Evolutionary conservation across 257 asterid species (phyloP).

Genomic region (Verbascum thapsus): DNA sequence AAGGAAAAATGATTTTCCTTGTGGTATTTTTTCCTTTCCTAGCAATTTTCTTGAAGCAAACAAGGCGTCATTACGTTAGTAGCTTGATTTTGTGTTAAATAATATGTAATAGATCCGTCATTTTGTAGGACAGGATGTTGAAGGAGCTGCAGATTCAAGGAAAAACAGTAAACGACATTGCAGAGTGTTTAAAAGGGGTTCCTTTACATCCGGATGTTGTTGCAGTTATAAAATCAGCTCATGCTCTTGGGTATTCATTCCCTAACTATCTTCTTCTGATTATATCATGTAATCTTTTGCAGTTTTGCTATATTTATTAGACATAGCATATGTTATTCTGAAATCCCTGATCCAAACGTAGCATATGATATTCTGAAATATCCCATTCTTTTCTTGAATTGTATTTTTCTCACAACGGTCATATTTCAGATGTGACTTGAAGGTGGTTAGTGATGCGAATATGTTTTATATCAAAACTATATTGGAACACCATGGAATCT

Average conservation of each 20-base stretch:
- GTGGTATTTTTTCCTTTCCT: too few relatives aligned
- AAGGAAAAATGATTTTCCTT: too few relatives aligned
- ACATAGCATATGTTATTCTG: too few relatives aligned
- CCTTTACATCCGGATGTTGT: conserved; percentile 59
- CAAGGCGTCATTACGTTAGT: too few relatives aligned
- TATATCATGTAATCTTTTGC: too few relatives aligned
- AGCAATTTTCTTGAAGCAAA: too few relatives aligned
- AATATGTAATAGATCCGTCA: conserved; percentile 14
- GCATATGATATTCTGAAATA: background rate
- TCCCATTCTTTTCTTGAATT: background rate
- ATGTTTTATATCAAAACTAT: conserved; percentile 70
- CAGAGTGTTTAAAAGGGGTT: conserved; percentile 59
- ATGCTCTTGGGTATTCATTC: conserved; percentile 59
- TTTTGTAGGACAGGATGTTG: conserved; percentile 66
- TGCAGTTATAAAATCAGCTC: conserved; percentile 61
- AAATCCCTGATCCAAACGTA: too few relatives aligned
- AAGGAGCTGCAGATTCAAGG: conserved; percentile 69
- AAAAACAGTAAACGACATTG: conserved; percentile 57
- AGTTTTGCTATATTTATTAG: too few relatives aligned
- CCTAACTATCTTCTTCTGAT: background rate
- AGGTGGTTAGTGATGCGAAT: conserved; percentile 83
- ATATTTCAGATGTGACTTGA: conserved; percentile 70
- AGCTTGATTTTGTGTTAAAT: too few relatives aligned
- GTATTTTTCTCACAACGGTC: conserved; percentile 6
- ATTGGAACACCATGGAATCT: conserved; percentile 61